Conservation (phyloP, 345 rosid species). For the Salix udensis region DNA sequence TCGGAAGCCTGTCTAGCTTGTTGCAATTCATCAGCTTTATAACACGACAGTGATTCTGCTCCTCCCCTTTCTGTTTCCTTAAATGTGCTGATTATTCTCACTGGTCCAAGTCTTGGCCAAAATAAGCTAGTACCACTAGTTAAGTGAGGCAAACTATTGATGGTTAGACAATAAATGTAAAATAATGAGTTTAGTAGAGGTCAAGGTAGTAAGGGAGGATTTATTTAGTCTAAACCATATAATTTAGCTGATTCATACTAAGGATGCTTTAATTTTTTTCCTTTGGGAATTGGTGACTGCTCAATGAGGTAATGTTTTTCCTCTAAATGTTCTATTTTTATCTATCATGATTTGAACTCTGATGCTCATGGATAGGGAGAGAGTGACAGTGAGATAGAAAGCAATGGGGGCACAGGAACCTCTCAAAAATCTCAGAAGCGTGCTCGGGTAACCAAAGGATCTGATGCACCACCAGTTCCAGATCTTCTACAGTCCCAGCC, state of each 20-base stretch:
- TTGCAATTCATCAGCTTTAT: background rate
- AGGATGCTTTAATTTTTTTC: background rate
- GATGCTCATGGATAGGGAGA: slow-evolving; percentile 44
- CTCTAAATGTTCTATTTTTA: background rate
- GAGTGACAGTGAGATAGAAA: slow-evolving; percentile 72
- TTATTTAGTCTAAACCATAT: background rate
- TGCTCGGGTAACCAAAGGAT: slow-evolving; percentile 45
- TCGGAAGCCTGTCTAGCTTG: background rate
- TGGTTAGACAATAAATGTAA: background rate
- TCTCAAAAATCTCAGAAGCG: slow-evolving; percentile 52
- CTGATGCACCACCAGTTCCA: slow-evolving; percentile 39
- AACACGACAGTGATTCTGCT: background rate
- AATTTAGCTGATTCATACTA: background rate
- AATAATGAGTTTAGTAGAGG: background rate
- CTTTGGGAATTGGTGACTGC: background rate
- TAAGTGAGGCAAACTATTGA: background rate
- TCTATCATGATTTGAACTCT: background rate
- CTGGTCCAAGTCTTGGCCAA: background rate
- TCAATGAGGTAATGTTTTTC: background rate
- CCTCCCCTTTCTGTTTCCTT: background rate
- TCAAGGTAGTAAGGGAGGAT: background rate
- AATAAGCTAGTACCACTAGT: background rate
- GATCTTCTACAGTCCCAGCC: slow-evolving; percentile 69
- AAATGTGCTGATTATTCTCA: background rate
- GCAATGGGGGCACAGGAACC: slow-evolving; percentile 40